Evolutionary conservation across 495 filamentous ascomycete genomes (phyloP).

Genomic region (Penicillium antarcticum): DNA sequence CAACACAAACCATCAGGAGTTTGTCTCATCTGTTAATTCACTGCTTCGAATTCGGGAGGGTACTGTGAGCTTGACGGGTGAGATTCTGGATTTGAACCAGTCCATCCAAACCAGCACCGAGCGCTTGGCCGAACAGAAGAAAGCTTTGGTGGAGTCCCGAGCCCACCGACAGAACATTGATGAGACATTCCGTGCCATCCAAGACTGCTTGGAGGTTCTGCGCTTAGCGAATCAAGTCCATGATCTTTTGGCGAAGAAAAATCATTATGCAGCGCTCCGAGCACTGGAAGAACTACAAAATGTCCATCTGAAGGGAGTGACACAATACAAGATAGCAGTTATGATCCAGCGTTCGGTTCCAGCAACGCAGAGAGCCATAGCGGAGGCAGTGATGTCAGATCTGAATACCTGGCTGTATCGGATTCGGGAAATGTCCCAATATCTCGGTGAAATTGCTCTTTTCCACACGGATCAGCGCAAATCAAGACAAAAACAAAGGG

Average conservation of each 20-base stretch:
- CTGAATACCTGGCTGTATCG: slow-evolving; percentile 97
- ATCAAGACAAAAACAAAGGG: slow-evolving; percentile 74
- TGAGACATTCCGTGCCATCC: slow-evolving; percentile 83
- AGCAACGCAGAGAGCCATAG: slow-evolving; percentile 86
- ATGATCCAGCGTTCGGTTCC: slow-evolving; percentile 95
- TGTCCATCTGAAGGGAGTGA: slow-evolving; percentile 88
- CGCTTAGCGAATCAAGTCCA: slow-evolving; percentile 92
- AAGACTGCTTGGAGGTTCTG: slow-evolving; percentile 87
- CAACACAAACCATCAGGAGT: slow-evolving; percentile 93
- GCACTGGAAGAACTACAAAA: slow-evolving; percentile 95
- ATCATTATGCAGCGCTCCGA: slow-evolving; percentile 90
- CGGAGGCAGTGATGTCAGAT: slow-evolving; percentile 95
- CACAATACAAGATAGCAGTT: slow-evolving; percentile 91
- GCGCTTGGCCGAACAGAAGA: slow-evolving; percentile 91
- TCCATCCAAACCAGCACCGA: slow-evolving; percentile 95
- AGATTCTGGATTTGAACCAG: slow-evolving; percentile 88
- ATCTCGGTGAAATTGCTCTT: slow-evolving; percentile 93
- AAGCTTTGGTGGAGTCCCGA: slow-evolving; percentile 83
- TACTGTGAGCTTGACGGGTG: slow-evolving; percentile 79
- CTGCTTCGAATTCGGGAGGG: slow-evolving; percentile 86
- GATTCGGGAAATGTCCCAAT: slow-evolving; percentile 92
- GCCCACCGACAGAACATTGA: slow-evolving; percentile 94
- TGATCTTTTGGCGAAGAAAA: slow-evolving; percentile 84
- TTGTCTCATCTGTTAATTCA: slow-evolving; percentile 87
- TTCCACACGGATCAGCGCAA: slow-evolving; percentile 91